Conservation (phyloP, 306 rosid species). For the Quercus mongolica region DNA sequence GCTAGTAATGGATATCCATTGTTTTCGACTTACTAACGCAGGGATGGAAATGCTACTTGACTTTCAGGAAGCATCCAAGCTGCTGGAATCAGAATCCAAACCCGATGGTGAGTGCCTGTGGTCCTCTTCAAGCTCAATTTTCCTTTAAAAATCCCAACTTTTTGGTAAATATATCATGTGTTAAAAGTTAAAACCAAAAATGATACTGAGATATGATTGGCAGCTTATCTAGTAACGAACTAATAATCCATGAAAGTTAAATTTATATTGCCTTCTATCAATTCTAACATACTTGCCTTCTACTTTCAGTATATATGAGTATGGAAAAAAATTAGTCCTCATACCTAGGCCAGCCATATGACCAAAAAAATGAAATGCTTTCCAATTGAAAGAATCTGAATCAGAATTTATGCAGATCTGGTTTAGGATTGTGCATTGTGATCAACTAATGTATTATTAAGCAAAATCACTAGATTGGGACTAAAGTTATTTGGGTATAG, state of each 20-base stretch:
- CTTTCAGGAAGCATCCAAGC: constrained; percentile 65
- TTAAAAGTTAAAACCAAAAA: constrained; percentile 4
- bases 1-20: constrained; percentile 1
- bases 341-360: background rate
- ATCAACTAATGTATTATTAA: background rate
- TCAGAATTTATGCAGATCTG: background rate
- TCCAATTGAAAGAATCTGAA: background rate
- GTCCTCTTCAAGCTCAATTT: background rate
- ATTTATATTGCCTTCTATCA: background rate
- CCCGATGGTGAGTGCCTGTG: constrained; percentile 40
- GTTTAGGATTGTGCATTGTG: background rate
- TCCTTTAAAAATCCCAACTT: background rate
- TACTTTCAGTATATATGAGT: background rate
- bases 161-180: constrained; percentile 1
- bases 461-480: background rate
- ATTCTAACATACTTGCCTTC: background rate
- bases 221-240: background rate
- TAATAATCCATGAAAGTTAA: background rate
- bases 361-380: background rate
- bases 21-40: constrained; percentile 2
- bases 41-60: constrained; percentile 12
- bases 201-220: background rate
- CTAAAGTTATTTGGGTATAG: background rate
- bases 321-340: background rate
- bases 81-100: constrained; percentile 49